Evolutionary conservation across 2,329 filamentous ascomycete species (phyloP), one percentile per base, ranked within the genome.

Genomic region (Exophiala sideris): DNA sequence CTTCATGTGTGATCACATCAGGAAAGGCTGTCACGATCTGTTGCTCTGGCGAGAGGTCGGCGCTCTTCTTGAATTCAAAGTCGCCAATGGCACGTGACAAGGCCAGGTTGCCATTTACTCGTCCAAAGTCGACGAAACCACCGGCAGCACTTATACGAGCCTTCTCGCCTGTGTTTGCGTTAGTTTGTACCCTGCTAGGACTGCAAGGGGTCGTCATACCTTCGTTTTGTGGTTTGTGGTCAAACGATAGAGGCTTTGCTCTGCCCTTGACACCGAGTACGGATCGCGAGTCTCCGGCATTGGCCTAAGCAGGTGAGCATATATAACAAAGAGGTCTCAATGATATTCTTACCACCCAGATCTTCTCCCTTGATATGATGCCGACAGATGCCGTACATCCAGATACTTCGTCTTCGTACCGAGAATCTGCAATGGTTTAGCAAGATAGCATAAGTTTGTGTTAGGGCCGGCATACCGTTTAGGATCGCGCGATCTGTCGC

Each of bases 21-120:
- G 94, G 94, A 73, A 87, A 97, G 5, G 94, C 94, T 12, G 94
- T 99, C 40, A 99, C 94, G 63, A 99, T 97, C 74, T 99, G 94
- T 70, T 95, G 89, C 76, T 99, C 94, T n/a, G 94, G 94, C 2
- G 92, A 86, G 45, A 99, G 84, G 68, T 96, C 91, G 64, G 92
- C 89, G 71, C 91, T 96, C 82, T 97, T 97, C 82, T 99, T 99
- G 82, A 99, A 99, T 72, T 99, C 94, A 69, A 99, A 99, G 73
- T 99, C 94, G 65, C 94, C 94, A 72, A 99, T 96, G 65, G 94
- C 94, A 72, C 94, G 88, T 59, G 94, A 99, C 58, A 99, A 80
- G 44, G 94, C 94, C 42, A 99, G 84, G 73, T 99, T 99, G 70
- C 94, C 94, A 72, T 99, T 99, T 66, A 99, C 94, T 69, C 94